These are phyloP conservation scores for Plantago ovata DNA, from an alignment of 257 asterid genomes.

Conservation along the genomic window DNA sequence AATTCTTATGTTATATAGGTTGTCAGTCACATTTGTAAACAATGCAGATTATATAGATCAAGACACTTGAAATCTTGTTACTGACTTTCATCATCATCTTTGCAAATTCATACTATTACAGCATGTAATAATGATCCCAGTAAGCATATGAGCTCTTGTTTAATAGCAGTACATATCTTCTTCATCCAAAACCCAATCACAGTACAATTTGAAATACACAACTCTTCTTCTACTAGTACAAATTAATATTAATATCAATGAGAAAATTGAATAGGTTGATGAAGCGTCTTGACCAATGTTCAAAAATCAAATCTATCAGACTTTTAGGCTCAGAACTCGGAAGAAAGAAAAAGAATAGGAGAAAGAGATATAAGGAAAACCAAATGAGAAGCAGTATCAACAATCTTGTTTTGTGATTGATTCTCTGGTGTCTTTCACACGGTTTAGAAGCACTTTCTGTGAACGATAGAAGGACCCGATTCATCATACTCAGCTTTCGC, in stretches of 20 bases:
- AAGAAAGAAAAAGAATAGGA: constrained; percentile 10
- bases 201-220: constrained; percentile 26
- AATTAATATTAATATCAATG: constrained; percentile 26
- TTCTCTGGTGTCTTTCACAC: background rate
- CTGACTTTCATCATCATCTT: too few relatives aligned
- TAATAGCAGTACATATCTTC: too few relatives aligned
- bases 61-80: too few relatives aligned
- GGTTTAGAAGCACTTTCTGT: constrained; percentile 55
- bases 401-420: constrained; percentile 22
- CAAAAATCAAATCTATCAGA: constrained; percentile 9
- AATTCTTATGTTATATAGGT: too few relatives aligned
- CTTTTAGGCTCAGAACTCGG: background rate
- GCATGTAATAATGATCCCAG: too few relatives aligned
- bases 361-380: constrained; percentile 16
- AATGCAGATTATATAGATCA: too few relatives aligned
- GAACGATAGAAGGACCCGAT: constrained; percentile 57
- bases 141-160: too few relatives aligned
- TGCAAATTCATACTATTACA: too few relatives aligned
- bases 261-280: constrained; percentile 4
- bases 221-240: constrained; percentile 28
- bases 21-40: too few relatives aligned
- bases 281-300: constrained; percentile 18
- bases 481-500: constrained; percentile 62
- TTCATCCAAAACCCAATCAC: constrained; percentile 25
- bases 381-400: constrained; percentile 25